Evolutionary conservation across 768 basidiomycete species (phyloP).

Genomic region (Kwoniella botswanensis): DNA sequence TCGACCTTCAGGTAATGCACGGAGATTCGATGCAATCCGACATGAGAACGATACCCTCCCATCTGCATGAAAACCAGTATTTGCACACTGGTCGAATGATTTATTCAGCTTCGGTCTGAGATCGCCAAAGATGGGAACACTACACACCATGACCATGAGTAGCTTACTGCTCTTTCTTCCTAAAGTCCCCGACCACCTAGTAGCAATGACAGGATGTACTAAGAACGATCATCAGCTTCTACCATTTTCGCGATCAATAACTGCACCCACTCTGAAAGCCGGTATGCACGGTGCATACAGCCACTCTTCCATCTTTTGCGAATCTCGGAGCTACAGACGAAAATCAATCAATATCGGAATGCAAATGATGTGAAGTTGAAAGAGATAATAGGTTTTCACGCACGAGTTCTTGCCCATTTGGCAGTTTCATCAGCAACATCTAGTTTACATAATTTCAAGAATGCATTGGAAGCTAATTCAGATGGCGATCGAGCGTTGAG

Average conservation of each 20-base stretch:
- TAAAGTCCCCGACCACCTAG: conserved; percentile 62
- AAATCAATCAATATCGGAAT: conserved; percentile 4
- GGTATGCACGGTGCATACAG: conserved; percentile 61
- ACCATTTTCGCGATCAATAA: neutral
- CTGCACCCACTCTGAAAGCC: conserved; percentile 58
- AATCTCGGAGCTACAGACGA: conserved; percentile 60
- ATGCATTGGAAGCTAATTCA: conserved; percentile 54
- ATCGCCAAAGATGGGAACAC: neutral
- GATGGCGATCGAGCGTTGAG: conserved; percentile 51
- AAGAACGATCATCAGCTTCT: neutral
- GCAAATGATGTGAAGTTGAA: neutral
- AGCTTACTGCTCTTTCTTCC: conserved; percentile 56
- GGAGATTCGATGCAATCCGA: conserved; percentile 59
- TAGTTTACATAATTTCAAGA: conserved; percentile 58
- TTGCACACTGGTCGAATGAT: conserved; percentile 57
- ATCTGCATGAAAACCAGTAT: conserved; percentile 60
- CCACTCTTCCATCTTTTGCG: conserved; percentile 62
- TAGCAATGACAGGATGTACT: conserved; percentile 63
- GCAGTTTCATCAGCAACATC: conserved; percentile 61
- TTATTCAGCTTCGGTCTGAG: neutral
- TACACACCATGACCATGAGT: conserved; percentile 52
- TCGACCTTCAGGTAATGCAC: conserved; percentile 52
- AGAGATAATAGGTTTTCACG: neutral
- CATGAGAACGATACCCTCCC: conserved; percentile 61
- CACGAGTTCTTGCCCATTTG: conserved; percentile 52